Conservation (phyloP, 1,284 basidiomycete genomes). For the Schizophyllum amplum region DNA sequence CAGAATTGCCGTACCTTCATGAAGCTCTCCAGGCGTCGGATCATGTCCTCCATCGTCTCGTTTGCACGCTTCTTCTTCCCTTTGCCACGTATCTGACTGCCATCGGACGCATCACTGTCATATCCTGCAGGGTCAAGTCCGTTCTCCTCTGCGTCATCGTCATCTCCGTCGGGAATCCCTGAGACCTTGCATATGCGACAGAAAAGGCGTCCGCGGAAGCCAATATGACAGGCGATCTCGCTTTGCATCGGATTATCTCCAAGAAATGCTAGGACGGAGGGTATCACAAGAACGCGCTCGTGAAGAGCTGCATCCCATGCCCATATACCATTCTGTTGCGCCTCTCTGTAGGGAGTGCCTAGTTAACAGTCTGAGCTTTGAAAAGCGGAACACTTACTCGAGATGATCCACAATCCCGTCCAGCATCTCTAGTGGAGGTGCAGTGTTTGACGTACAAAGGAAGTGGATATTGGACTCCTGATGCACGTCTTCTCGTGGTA, state of each 20-base stretch:
- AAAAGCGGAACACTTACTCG: constrained; percentile 7
- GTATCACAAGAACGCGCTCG: constrained; percentile 23
- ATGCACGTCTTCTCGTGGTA: constrained; percentile 15
- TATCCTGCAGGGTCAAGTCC: neutral
- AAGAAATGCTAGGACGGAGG: constrained; percentile 22
- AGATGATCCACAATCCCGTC: constrained; percentile 22
- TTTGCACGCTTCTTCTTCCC: constrained; percentile 3
- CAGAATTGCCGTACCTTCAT: constrained; percentile 13
- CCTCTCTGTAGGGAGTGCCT: constrained; percentile 10
- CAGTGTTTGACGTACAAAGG: constrained; percentile 27
- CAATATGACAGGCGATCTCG: constrained; percentile 28
- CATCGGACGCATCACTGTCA: neutral
- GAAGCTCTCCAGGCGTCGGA: constrained; percentile 13
- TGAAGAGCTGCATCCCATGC: constrained; percentile 21
- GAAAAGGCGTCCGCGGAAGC: constrained; percentile 23
- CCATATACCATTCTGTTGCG: constrained; percentile 19
- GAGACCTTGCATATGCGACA: constrained; percentile 21
- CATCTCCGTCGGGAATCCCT: neutral
- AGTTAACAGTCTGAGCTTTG: neutral
- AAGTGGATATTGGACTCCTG: constrained; percentile 26
- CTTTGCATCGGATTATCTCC: constrained; percentile 35
- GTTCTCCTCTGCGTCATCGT: neutral
- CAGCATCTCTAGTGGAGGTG: constrained; percentile 29
- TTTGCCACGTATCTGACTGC: neutral
- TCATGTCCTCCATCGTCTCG: constrained; percentile 13